Percentiles rank a stretch among this genome's conserved stretches.
phyloP scores from a whole-genome alignment of 176 grass and related monocot genomes.

The Lolium multiflorum region DNA sequence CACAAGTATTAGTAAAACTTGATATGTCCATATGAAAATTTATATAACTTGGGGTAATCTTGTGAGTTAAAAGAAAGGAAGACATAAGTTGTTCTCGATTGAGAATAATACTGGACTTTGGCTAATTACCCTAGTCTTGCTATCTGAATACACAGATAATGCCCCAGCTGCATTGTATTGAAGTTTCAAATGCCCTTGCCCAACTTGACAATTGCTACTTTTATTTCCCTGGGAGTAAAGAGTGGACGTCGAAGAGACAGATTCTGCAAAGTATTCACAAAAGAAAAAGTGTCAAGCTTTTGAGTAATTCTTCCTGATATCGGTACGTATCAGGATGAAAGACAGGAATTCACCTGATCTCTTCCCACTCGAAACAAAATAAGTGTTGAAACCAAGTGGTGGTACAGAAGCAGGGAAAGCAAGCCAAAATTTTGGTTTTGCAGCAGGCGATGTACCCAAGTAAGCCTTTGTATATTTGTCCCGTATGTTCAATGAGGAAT shows the following conservation, averaged over 20 bases:
- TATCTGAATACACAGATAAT: constrained; percentile 68
- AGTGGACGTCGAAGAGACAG: constrained; percentile 53
- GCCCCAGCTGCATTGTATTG: constrained; percentile 58
- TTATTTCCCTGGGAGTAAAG: constrained; percentile 64
- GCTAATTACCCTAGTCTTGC: constrained; percentile 66
- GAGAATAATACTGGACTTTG: not conserved
- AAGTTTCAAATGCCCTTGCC: constrained; percentile 80
- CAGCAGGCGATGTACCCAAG: constrained; percentile 51
- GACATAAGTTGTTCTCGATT: constrained; percentile 3
- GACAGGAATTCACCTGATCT: constrained; percentile 64
- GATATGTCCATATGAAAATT: constrained; percentile 5
- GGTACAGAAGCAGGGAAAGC: constrained; percentile 75
- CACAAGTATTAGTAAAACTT: constrained; percentile 18
- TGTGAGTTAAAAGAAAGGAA: constrained; percentile 25
- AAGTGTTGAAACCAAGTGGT: constrained; percentile 92
- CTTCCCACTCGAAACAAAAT: constrained; percentile 68
- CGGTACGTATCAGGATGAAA: constrained; percentile 25
- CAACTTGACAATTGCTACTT: constrained; percentile 57
- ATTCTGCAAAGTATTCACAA: constrained; percentile 53
- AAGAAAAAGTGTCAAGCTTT: constrained; percentile 29
- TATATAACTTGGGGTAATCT: constrained; percentile 20
- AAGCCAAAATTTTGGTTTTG: constrained; percentile 91
- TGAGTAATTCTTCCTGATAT: constrained; percentile 1
- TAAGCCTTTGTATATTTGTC: constrained; percentile 75
- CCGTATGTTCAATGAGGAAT: constrained; percentile 63